Evolutionary conservation across 495 filamentous ascomycete species (phyloP).

Genomic region (Lepidopterella palustris): DNA sequence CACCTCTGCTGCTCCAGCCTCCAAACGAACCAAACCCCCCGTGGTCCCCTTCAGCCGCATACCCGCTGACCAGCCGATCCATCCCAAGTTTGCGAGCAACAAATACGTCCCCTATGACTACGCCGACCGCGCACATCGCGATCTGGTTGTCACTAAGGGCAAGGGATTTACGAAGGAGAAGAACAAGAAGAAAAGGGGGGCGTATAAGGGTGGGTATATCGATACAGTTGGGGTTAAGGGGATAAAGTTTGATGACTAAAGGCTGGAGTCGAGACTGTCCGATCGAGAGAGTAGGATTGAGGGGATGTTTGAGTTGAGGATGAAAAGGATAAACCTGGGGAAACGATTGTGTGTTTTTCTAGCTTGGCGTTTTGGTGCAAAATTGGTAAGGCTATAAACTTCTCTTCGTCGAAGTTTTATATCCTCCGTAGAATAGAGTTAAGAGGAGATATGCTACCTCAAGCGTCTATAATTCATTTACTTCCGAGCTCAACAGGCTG

Average conservation of each 20-base stretch:
- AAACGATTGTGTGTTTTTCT: neutral
- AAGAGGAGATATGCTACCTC: too few species aligned
- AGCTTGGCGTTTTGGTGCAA: neutral
- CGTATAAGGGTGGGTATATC: slow-evolving; percentile 30
- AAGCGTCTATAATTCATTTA: too few species aligned
- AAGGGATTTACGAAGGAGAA: slow-evolving; percentile 99
- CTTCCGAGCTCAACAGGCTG: too few species aligned
- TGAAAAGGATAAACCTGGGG: neutral
- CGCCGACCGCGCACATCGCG: slow-evolving; percentile 76
- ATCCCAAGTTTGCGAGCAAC: slow-evolving; percentile 58
- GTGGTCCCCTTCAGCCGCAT: slow-evolving; percentile 46
- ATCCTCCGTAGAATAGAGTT: too few species aligned
- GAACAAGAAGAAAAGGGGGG: slow-evolving; percentile 90
- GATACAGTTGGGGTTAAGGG: slow-evolving; percentile 52
- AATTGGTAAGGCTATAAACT: too few species aligned
- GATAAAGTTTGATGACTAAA: slow-evolving; percentile 82
- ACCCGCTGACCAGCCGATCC: slow-evolving; percentile 49
- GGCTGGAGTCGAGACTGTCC: neutral
- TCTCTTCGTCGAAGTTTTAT: too few species aligned
- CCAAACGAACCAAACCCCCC: slow-evolving; percentile 8
- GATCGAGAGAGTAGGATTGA: neutral
- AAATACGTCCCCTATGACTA: slow-evolving; percentile 78
- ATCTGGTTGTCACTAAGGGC: slow-evolving; percentile 83
- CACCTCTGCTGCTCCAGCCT: neutral
- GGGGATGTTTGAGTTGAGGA: neutral